phyloP scores from a whole-genome alignment of 164 flowering plant genomes.

The Tetracentron sinense region DNA sequence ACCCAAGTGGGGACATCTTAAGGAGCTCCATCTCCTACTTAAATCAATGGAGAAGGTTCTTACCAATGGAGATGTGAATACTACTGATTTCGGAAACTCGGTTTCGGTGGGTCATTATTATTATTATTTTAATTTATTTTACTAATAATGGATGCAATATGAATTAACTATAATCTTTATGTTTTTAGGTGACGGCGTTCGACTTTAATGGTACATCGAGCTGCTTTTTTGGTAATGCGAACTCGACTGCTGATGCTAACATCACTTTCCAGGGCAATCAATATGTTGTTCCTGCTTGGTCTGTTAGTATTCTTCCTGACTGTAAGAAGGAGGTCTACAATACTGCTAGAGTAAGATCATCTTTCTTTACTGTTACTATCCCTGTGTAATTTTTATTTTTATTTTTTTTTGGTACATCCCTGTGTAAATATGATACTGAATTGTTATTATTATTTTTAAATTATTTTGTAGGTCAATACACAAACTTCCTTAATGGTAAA shows the following conservation, averaged over 20 bases:
- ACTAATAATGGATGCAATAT: not conserved
- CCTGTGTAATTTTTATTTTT: too few species aligned
- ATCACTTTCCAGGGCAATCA: conserved; percentile 2
- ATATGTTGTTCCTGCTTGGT: conserved; percentile 16
- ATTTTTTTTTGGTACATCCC: too few species aligned
- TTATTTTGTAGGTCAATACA: conserved; percentile 25
- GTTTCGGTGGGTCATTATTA: conserved; percentile 18
- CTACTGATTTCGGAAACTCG: conserved; percentile 16
- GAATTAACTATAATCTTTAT: not conserved
- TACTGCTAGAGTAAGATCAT: conserved; percentile 10
- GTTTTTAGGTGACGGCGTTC: not conserved
- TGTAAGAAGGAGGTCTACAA: conserved; percentile 20
- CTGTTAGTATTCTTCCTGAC: conserved; percentile 19
- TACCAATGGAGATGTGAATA: conserved; percentile 26
- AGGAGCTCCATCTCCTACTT: conserved; percentile 37
- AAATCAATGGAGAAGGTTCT: conserved; percentile 37
- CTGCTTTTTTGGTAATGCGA: not conserved
- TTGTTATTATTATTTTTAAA: too few species aligned
- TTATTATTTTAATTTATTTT: too few species aligned
- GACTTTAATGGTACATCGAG: not conserved
- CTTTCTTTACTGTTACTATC: too few species aligned
- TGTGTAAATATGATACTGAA: too few species aligned
- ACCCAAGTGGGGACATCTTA: conserved; percentile 62
- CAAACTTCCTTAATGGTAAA: conserved; percentile 41
- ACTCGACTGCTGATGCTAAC: not conserved